Evolutionary conservation across 352 stramenopile genomes (phyloP).

Genomic region (Blastocystis sp.): DNA sequence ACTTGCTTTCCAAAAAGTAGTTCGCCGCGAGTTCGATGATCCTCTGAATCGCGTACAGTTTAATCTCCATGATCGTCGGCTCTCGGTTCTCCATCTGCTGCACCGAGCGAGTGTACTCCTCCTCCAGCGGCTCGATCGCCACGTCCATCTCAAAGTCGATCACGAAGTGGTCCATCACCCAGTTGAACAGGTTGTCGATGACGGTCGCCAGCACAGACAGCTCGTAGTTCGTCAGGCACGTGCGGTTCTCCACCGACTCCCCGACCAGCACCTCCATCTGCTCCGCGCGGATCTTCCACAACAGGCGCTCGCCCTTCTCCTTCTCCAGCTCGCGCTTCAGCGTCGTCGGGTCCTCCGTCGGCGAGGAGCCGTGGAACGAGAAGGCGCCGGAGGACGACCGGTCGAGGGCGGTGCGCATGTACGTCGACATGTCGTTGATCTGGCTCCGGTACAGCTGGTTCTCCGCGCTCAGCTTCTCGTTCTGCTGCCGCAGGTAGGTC

Average conservation of each 20-base stretch:
- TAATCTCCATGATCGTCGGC: constrained; percentile 22
- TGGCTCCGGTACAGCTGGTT: not conserved
- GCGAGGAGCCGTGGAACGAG: not conserved
- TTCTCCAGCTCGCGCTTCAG: not conserved
- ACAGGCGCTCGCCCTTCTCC: not conserved
- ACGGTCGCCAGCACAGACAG: not conserved
- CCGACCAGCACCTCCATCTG: constrained; percentile 29
- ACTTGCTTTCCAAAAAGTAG: constrained; percentile 15
- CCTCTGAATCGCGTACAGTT: constrained; percentile 17
- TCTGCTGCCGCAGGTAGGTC: not conserved
- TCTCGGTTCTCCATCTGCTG: constrained; percentile 23
- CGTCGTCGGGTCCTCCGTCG: not conserved
- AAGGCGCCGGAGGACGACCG: not conserved
- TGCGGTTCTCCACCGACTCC: constrained; percentile 1
- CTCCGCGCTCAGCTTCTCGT: not conserved
- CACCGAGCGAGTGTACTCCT: constrained; percentile 26
- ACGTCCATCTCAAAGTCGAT: constrained; percentile 28
- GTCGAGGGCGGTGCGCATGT: not conserved
- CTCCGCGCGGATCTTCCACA: constrained; percentile 23
- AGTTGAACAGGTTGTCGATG: not conserved
- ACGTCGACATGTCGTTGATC: constrained; percentile 26
- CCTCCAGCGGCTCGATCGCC: constrained; percentile 16
- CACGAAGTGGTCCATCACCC: constrained; percentile 23
- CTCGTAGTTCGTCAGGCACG: constrained; percentile 29
- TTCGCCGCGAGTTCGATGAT: constrained; percentile 18